phyloP scores from a whole-genome alignment of 768 basidiomycete species.

The Cantharellus anzutake region DNA sequence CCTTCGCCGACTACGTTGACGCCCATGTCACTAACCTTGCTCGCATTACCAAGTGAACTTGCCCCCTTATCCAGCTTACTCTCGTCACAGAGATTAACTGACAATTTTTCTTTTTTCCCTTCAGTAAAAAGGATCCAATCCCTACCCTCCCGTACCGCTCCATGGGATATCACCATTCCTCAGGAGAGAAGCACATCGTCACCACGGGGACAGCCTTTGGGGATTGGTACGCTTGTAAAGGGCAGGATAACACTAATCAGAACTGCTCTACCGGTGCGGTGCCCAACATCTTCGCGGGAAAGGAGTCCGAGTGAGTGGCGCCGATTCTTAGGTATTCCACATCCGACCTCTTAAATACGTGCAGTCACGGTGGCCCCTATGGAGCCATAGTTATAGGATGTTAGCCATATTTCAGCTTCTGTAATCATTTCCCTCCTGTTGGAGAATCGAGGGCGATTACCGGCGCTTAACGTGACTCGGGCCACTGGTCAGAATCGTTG shows the following conservation, averaged over 20 bases:
- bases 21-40: constrained; percentile 1
- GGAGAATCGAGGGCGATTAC: too few relatives aligned
- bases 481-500: too few relatives aligned
- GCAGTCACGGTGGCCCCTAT: too few relatives aligned
- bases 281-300: constrained; percentile 26
- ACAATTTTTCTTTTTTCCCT: neutral
- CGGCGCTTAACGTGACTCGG: too few relatives aligned
- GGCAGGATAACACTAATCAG: constrained; percentile 38
- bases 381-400: too few relatives aligned
- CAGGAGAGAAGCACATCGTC: neutral
- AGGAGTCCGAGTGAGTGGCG: constrained; percentile 36
- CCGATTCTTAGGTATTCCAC: too few relatives aligned
- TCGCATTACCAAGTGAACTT: constrained; percentile 20
- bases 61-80: neutral
- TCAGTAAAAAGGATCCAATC: constrained; percentile 8
- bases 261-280: constrained; percentile 37
- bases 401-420: too few relatives aligned
- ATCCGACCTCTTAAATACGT: too few relatives aligned
- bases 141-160: constrained; percentile 11
- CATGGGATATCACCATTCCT: neutral
- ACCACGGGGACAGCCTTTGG: constrained; percentile 21
- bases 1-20: constrained; percentile 34
- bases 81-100: constrained; percentile 7
- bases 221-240: constrained; percentile 33
- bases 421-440: too few relatives aligned